Percentiles rank a stretch among this genome's conserved stretches.
phyloP scores from a whole-genome alignment of 192 early-diverging fungal species.

The Mortierella antarctica region DNA sequence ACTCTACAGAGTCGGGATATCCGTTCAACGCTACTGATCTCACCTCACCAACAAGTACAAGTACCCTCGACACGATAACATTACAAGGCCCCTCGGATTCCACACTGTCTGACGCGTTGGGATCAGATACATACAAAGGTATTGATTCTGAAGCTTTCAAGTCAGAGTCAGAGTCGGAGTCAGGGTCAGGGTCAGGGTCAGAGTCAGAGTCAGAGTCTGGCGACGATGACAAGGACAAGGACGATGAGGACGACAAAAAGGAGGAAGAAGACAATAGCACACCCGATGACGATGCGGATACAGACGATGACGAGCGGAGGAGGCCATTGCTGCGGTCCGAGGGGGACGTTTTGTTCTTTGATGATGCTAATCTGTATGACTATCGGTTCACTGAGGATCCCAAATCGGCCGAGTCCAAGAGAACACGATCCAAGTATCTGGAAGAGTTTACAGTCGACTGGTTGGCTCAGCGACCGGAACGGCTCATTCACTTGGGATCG shows the following conservation, averaged over 20 bases:
- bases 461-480: slow-evolving; percentile 47
- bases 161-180: background rate
- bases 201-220: background rate
- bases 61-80: too few relatives aligned
- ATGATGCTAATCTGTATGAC: slow-evolving; percentile 54
- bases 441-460: slow-evolving; percentile 54
- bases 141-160: background rate
- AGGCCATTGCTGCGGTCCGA: slow-evolving; percentile 20
- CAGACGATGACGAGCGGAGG: slow-evolving; percentile 13
- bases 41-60: too few relatives aligned
- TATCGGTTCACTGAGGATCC: slow-evolving; percentile 59
- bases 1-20: too few relatives aligned
- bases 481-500: slow-evolving; percentile 60
- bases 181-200: background rate
- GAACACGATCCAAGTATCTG: slow-evolving; percentile 35
- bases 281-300: background rate
- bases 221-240: background rate
- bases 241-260: background rate
- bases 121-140: too few relatives aligned
- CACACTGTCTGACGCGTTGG: too few relatives aligned
- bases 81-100: too few relatives aligned
- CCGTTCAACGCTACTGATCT: too few relatives aligned
- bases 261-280: slow-evolving; percentile 1
- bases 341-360: slow-evolving; percentile 49
- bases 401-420: slow-evolving; percentile 17